These are phyloP conservation scores for Dioscorea cayenensis DNA, from an alignment of 116 monocot species.

Conservation along the genomic window DNA sequence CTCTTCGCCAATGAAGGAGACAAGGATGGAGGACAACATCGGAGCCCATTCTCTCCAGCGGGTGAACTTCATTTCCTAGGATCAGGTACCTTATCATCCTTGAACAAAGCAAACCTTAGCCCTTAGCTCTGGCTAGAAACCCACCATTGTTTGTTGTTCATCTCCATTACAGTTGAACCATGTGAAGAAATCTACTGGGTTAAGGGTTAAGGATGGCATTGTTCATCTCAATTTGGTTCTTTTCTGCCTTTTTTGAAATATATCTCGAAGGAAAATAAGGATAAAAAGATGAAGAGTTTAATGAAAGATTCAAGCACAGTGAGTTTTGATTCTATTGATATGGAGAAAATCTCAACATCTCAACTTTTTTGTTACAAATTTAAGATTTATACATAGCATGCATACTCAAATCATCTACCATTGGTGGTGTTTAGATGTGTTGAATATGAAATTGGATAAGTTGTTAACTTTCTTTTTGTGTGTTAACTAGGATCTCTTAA, in stretches of 20 bases:
- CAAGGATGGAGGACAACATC: too few relatives aligned
- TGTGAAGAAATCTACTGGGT: conserved; percentile 65
- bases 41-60: too few relatives aligned
- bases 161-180: conserved; percentile 46
- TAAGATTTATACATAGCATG: too few relatives aligned
- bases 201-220: conserved; percentile 83
- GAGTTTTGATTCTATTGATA: conserved; percentile 11
- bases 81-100: too few relatives aligned
- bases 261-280: conserved; percentile 88
- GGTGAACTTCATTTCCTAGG: too few relatives aligned
- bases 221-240: conserved; percentile 28
- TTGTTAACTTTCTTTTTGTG: neutral
- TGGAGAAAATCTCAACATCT: neutral
- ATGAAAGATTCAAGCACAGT: conserved; percentile 96
- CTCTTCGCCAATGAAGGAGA: too few relatives aligned
- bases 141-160: neutral
- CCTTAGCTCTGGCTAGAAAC: neutral
- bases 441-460: too few relatives aligned
- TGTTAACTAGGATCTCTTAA: conserved; percentile 73
- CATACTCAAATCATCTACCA: too few relatives aligned
- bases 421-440: too few relatives aligned
- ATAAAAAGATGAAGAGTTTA: conserved; percentile 89
- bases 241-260: conserved; percentile 17
- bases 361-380: too few relatives aligned
- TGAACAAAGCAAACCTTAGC: too few relatives aligned